A percentile compares a stretch with the other conserved stretches of the same genome.
Conservation (phyloP, 768 basidiomycete species). For the Grammothele lineata region DNA sequence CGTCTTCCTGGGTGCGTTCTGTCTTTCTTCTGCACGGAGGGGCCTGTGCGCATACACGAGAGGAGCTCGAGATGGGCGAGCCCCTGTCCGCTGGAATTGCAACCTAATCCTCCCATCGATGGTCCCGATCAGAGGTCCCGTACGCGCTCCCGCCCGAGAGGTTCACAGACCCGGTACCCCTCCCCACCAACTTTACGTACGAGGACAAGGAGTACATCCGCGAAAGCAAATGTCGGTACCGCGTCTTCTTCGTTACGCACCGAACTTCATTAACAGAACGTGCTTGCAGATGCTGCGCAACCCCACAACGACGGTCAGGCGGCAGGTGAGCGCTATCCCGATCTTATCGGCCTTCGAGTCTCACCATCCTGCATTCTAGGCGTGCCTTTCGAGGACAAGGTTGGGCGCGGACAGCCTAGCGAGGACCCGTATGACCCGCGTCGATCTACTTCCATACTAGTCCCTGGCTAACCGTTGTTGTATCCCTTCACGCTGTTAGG, state of each 20-base stretch:
- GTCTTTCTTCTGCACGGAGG: not conserved
- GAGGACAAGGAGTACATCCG: conserved; percentile 54
- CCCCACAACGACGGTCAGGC: conserved; percentile 65
- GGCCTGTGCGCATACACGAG: too few species aligned
- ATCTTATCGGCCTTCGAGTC: not conserved
- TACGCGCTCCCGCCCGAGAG: conserved; percentile 64
- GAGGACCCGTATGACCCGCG: conserved; percentile 56
- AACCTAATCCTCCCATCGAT: not conserved
- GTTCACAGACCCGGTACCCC: conserved; percentile 57
- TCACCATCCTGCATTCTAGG: conserved; percentile 28
- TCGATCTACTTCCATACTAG: conserved; percentile 11
- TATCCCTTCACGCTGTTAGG: conserved; percentile 28
- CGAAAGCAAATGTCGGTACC: conserved; percentile 52
- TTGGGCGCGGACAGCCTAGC: conserved; percentile 62
- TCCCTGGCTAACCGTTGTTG: not conserved
- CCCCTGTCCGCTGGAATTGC: too few species aligned
- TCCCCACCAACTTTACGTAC: conserved; percentile 54
- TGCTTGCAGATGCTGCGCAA: conserved; percentile 49
- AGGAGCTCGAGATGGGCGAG: too few species aligned
- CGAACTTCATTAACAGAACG: not conserved
- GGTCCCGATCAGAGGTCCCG: conserved; percentile 52
- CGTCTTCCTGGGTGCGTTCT: conserved; percentile 55
- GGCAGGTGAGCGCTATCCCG: conserved; percentile 33
- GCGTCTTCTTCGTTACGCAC: not conserved
- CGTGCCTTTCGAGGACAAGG: conserved; percentile 48